Conservation (phyloP, 106 monocot genomes). For the Agapanthus africanus region DNA sequence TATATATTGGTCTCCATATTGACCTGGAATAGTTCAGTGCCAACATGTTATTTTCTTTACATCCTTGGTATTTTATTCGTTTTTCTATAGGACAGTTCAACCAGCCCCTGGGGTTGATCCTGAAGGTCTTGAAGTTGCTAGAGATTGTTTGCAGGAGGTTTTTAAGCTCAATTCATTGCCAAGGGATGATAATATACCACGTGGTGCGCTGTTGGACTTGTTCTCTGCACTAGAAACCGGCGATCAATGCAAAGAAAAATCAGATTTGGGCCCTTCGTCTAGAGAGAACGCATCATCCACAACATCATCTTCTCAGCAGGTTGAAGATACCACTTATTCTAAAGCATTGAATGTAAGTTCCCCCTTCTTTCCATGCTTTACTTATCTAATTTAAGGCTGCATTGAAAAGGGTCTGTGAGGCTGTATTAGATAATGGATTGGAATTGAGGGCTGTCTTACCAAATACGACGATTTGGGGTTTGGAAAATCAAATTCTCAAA, state of each 20-base stretch:
- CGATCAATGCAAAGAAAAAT: constrained; percentile 8
- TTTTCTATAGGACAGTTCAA: constrained; percentile 51
- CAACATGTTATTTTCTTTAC: background rate
- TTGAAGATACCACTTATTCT: constrained; percentile 11
- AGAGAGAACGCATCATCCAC: constrained; percentile 15
- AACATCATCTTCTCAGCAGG: constrained; percentile 8
- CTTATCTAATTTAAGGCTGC: background rate
- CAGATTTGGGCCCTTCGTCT: background rate
- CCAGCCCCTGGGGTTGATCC: constrained; percentile 53
- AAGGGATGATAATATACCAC: constrained; percentile 17
- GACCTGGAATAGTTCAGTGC: background rate
- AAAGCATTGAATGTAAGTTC: constrained; percentile 8
- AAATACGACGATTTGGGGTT: too few species aligned
- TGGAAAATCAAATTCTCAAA: too few species aligned
- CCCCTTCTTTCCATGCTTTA: background rate
- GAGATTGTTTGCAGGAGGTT: constrained; percentile 59
- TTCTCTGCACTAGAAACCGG: constrained; percentile 30
- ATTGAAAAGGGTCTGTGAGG: background rate
- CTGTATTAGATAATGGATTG: too few species aligned
- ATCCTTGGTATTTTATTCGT: background rate
- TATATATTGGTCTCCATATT: background rate
- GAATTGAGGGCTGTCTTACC: too few species aligned
- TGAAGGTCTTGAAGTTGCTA: constrained; percentile 74
- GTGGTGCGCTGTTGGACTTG: constrained; percentile 39
- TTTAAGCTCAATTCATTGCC: constrained; percentile 40